A percentile compares a stretch with the other conserved stretches of the same genome.
phyloP scores from a whole-genome alignment of 179 eudicot genomes.

The Patellifolia procumbens region DNA sequence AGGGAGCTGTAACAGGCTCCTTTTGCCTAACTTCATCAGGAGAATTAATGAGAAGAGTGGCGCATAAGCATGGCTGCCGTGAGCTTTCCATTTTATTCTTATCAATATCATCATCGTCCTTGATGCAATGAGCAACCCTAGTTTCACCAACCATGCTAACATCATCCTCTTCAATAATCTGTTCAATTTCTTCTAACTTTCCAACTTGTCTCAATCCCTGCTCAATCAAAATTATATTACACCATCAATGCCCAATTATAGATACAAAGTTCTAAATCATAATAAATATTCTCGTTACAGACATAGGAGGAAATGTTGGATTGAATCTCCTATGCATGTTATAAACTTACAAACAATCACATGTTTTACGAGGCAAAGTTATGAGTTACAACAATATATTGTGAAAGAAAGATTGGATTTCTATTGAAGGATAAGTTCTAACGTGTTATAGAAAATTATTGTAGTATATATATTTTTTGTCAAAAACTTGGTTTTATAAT shows the following conservation, averaged over 20 bases:
- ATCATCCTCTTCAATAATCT: background rate
- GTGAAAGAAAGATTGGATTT: no score
- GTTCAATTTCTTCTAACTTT: background rate
- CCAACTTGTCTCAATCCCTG: constrained; percentile 9
- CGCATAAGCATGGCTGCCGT: constrained; percentile 28
- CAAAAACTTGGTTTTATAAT: no score
- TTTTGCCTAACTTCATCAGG: constrained; percentile 24
- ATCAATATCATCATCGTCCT: no score
- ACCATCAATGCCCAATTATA: background rate
- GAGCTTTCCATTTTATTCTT: background rate
- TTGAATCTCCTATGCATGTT: no score
- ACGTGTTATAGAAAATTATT: no score
- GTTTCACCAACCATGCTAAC: background rate
- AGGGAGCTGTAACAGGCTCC: constrained; percentile 37
- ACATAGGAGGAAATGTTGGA: no score
- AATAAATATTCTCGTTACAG: no score
- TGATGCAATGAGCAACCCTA: constrained; percentile 6
- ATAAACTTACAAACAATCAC: no score
- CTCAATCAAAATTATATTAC: background rate
- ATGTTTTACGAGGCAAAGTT: no score
- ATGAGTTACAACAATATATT: no score
- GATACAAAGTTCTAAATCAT: background rate
- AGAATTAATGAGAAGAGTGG: constrained; percentile 16
- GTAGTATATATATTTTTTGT: no score
- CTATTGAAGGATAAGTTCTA: no score